Conservation (phyloP, 2,329 filamentous ascomycete genomes). For the Cadophora sp. region DNA sequence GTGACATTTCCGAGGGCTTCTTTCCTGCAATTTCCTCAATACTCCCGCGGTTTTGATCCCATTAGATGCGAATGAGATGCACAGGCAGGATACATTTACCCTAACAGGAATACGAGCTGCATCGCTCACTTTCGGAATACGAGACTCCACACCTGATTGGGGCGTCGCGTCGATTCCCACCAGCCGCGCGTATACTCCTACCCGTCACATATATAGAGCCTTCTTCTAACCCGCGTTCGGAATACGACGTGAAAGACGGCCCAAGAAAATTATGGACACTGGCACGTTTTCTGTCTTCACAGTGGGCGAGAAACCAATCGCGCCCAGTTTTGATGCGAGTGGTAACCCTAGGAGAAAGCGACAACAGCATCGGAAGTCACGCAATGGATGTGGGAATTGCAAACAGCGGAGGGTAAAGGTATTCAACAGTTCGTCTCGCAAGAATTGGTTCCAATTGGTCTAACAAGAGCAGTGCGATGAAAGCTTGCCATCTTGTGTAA, state of each 20-base stretch:
- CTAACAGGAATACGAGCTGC: conserved; percentile 6
- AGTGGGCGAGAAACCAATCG: conserved; percentile 11
- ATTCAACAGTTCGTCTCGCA: neutral
- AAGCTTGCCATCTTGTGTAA: conserved; percentile 14
- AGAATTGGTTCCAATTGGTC: neutral
- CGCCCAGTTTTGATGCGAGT: conserved; percentile 16
- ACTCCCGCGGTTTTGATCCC: neutral
- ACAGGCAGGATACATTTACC: neutral
- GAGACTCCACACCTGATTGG: conserved; percentile 6
- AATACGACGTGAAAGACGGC: conserved; percentile 17
- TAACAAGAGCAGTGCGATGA: conserved; percentile 24
- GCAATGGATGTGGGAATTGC: conserved; percentile 24
- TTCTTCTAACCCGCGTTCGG: conserved; percentile 10
- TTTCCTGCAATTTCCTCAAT: neutral
- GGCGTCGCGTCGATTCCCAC: conserved; percentile 2
- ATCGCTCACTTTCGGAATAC: neutral
- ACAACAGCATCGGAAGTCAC: conserved; percentile 22
- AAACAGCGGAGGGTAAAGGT: conserved; percentile 28
- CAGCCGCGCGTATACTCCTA: neutral
- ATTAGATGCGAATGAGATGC: neutral
- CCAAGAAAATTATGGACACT: conserved; percentile 13
- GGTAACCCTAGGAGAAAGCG: conserved; percentile 24
- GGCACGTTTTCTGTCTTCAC: conserved; percentile 22
- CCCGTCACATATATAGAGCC: neutral
- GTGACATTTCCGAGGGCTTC: neutral